phyloP scores from a whole-genome alignment of 305 asterid species.

The Nicotiana rustica region DNA sequence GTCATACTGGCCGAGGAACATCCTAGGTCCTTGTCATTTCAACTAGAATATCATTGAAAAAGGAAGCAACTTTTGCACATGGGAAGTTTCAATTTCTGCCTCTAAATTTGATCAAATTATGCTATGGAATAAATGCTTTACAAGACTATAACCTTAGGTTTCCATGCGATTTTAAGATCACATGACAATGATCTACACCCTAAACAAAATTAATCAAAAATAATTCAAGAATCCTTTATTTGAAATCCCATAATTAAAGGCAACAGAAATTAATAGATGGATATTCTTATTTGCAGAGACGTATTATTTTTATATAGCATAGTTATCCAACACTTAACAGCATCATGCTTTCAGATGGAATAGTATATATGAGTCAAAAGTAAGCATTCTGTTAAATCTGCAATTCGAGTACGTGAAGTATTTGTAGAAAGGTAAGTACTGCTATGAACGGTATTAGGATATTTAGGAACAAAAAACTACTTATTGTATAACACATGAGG shows the following conservation, averaged over 20 bases:
- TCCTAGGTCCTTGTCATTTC: not conserved
- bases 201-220: too few relatives aligned
- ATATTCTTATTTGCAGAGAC: not conserved
- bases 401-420: conserved; percentile 63
- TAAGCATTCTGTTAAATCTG: not conserved
- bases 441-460: not conserved
- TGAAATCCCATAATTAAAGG: not conserved
- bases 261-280: not conserved
- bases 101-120: conserved; percentile 27
- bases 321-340: too few relatives aligned
- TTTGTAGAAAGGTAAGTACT: conserved; percentile 77
- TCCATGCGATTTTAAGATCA: not conserved
- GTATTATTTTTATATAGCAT: conserved; percentile 41
- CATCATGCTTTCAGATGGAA: not conserved
- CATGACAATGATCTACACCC: too few relatives aligned
- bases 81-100: conserved; percentile 13
- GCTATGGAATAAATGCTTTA: conserved; percentile 25
- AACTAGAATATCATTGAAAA: conserved; percentile 19
- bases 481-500: too few relatives aligned
- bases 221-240: not conserved
- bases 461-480: not conserved
- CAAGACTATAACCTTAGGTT: not conserved
- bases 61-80: conserved; percentile 22
- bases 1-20: too few relatives aligned
- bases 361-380: not conserved